phyloP scores from a whole-genome alignment of 495 filamentous ascomycete species.

The Penicillium ochrochloron region DNA sequence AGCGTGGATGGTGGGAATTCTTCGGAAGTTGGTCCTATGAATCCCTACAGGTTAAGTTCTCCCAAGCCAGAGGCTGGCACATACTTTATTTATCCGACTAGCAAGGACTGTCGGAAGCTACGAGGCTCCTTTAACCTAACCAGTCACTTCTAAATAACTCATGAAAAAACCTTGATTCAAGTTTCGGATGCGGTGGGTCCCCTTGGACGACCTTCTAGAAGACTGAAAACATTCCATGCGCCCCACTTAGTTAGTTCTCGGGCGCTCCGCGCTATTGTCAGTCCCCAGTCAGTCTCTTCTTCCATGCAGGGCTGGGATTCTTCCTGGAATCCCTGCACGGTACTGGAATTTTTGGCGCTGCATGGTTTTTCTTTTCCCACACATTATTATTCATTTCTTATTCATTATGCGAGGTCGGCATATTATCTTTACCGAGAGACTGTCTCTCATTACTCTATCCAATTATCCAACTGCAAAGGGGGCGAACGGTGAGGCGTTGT shows the following conservation, averaged over 20 bases:
- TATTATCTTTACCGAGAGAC: constrained; percentile 8
- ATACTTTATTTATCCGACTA: constrained; percentile 1
- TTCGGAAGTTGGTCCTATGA: background rate
- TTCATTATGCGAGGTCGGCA: constrained; percentile 8
- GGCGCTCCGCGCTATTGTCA: constrained; percentile 1
- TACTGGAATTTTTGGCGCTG: constrained; percentile 1
- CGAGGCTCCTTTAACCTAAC: background rate
- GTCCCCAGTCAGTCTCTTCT: background rate
- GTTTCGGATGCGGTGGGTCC: constrained; percentile 3
- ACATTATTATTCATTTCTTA: background rate
- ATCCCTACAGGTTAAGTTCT: background rate
- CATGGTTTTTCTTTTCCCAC: background rate
- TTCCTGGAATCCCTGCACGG: no score
- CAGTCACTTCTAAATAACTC: background rate
- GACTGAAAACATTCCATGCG: background rate
- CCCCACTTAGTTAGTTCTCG: background rate
- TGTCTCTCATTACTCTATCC: background rate
- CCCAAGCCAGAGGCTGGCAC: background rate
- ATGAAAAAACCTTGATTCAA: constrained; percentile 5
- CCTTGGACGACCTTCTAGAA: constrained; percentile 1
- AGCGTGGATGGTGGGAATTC: background rate
- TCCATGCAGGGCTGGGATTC: background rate
- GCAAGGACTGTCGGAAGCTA: background rate
- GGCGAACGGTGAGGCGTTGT: constrained; percentile 2
- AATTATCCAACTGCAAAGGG: background rate